Evolutionary conservation across 352 stramenopile genomes (phyloP).

Genomic region (Aphanomyces invadans): DNA sequence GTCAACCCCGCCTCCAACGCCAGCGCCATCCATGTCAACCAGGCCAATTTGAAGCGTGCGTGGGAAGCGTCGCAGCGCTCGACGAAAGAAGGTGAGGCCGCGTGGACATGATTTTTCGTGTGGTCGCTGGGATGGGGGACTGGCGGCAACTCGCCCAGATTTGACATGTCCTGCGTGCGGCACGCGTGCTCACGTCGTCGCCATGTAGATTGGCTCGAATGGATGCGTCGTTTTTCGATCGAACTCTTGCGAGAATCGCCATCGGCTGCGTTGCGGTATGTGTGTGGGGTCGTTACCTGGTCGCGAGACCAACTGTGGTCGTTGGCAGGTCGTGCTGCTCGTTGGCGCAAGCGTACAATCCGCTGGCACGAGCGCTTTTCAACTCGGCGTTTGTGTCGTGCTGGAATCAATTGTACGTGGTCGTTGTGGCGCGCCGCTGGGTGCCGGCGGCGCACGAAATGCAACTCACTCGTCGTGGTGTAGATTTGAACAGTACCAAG

Average conservation of each 20-base stretch:
- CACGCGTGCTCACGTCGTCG: too few relatives aligned
- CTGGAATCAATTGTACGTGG: constrained; percentile 92
- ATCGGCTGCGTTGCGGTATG: constrained; percentile 81
- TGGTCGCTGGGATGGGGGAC: too few relatives aligned
- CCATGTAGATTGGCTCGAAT: constrained; percentile 97
- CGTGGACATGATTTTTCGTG: neutral
- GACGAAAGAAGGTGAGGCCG: constrained; percentile 64
- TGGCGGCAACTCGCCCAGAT: too few relatives aligned
- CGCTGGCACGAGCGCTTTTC: constrained; percentile 94
- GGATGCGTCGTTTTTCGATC: constrained; percentile 95
- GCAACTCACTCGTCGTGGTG: too few relatives aligned
- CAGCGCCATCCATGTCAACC: constrained; percentile 85
- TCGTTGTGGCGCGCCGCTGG: too few relatives aligned
- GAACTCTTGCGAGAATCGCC: constrained; percentile 96
- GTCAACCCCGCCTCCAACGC: constrained; percentile 44
- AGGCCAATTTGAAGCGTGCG: constrained; percentile 86
- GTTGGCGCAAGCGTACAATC: constrained; percentile 94
- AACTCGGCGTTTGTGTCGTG: constrained; percentile 98
- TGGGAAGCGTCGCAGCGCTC: constrained; percentile 93
- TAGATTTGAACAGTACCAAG: constrained; percentile 79
- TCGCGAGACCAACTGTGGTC: neutral
- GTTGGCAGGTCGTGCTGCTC: constrained; percentile 64
- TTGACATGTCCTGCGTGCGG: too few relatives aligned
- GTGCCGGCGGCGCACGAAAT: too few relatives aligned
- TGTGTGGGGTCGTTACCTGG: neutral